Conservation (phyloP, 1,284 basidiomycete species). For the Malassezia brasiliensis region DNA sequence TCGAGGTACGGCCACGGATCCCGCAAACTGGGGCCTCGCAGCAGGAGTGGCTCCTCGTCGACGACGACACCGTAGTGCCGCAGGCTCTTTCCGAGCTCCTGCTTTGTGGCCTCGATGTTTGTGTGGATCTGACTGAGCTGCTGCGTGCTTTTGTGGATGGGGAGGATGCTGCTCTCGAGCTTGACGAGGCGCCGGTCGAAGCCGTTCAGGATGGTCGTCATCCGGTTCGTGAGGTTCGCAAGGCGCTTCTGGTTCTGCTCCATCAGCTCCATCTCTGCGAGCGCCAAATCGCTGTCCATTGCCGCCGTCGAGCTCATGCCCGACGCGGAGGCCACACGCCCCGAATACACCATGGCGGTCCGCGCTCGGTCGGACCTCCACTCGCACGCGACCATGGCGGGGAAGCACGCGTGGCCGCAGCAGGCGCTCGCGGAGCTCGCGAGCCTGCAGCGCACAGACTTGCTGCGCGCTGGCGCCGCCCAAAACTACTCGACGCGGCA, state of each 20-base stretch:
- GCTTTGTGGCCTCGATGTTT: slow-evolving; percentile 33
- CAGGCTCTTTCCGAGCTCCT: slow-evolving; percentile 35
- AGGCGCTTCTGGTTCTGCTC: slow-evolving; percentile 49
- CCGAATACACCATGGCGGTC: slow-evolving; percentile 1
- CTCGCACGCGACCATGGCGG: not conserved
- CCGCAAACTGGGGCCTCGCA: slow-evolving; percentile 31
- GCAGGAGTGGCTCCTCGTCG: slow-evolving; percentile 41
- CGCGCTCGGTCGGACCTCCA: slow-evolving; percentile 2
- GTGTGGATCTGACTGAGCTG: slow-evolving; percentile 30
- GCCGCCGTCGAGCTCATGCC: slow-evolving; percentile 1
- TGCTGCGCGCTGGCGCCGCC: not conserved
- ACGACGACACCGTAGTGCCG: slow-evolving; percentile 41
- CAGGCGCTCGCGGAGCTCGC: not conserved
- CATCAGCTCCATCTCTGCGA: slow-evolving; percentile 50
- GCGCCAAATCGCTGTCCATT: slow-evolving; percentile 32
- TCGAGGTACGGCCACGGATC: slow-evolving; percentile 42
- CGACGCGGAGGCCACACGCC: slow-evolving; percentile 3
- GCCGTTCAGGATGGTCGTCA: slow-evolving; percentile 49
- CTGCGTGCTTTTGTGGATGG: slow-evolving; percentile 44
- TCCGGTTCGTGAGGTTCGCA: slow-evolving; percentile 44
- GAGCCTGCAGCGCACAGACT: not conserved
- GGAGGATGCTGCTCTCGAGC: slow-evolving; percentile 44
- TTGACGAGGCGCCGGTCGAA: slow-evolving; percentile 49
- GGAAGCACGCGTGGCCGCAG: not conserved
- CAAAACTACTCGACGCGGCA: not conserved